phyloP scores from a whole-genome alignment of 2,329 filamentous ascomycete genomes.

The Fusarium equiseti region DNA sequence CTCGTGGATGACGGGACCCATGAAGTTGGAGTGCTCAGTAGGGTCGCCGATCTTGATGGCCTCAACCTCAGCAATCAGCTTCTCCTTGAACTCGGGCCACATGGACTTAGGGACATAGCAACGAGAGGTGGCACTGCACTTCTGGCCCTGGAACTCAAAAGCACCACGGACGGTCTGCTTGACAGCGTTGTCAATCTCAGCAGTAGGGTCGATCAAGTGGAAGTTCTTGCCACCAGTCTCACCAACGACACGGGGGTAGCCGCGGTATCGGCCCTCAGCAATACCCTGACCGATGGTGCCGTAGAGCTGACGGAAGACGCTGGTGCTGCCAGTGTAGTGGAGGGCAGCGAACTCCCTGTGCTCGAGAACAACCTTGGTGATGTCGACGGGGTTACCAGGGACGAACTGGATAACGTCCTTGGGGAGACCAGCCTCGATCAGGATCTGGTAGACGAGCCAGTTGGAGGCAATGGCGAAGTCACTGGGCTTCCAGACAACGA shows the following conservation, averaged over 20 bases:
- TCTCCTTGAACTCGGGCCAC: constrained; percentile 77
- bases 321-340: constrained; percentile 94
- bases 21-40: constrained; percentile 79
- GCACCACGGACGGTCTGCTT: constrained; percentile 87
- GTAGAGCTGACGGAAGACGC: constrained; percentile 90
- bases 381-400: constrained; percentile 85
- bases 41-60: constrained; percentile 79
- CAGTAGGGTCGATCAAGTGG: constrained; percentile 82
- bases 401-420: constrained; percentile 93
- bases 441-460: constrained; percentile 90
- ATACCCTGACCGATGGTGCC: constrained; percentile 86
- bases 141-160: constrained; percentile 92
- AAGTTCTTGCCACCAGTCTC: constrained; percentile 97
- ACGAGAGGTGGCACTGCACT: constrained; percentile 87
- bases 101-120: constrained; percentile 81
- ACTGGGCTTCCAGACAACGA: constrained; percentile 97
- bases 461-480: constrained; percentile 89
- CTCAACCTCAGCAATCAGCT: constrained; percentile 75
- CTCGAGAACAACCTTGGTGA: constrained; percentile 81
- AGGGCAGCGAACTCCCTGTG: constrained; percentile 89
- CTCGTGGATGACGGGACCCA: constrained; percentile 88
- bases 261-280: constrained; percentile 82
- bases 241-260: constrained; percentile 89
- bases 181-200: constrained; percentile 82
- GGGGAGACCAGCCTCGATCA: constrained; percentile 90